Conservation (phyloP, 768 basidiomycete species). For the Boletus rufocinnamomeus region DNA sequence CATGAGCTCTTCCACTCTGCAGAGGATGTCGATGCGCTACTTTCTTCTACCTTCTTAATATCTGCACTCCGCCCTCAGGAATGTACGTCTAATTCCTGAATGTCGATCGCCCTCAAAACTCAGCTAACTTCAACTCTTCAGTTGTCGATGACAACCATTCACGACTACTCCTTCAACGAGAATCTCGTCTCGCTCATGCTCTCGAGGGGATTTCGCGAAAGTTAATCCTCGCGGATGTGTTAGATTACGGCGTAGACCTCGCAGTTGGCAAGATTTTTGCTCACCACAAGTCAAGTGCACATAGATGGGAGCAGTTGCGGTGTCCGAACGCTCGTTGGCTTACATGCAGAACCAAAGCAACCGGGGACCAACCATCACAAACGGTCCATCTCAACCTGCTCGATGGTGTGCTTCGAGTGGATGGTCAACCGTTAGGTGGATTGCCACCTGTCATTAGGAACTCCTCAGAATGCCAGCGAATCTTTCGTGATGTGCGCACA, state of each 20-base stretch:
- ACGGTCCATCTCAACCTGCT: slow-evolving; percentile 11
- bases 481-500: background rate
- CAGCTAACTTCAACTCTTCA: background rate
- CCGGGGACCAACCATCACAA: background rate
- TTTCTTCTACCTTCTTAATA: slow-evolving; percentile 28
- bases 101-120: no score
- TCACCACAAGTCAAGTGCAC: slow-evolving; percentile 6
- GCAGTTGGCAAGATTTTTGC: slow-evolving; percentile 13
- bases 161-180: slow-evolving; percentile 16
- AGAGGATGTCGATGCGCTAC: background rate
- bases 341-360: background rate
- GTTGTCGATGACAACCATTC: background rate
- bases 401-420: slow-evolving; percentile 18
- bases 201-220: slow-evolving; percentile 14
- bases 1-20: background rate
- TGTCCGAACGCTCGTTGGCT: slow-evolving; percentile 20
- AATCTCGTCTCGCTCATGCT: slow-evolving; percentile 24
- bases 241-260: slow-evolving; percentile 13
- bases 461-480: background rate
- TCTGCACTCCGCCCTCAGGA: slow-evolving; percentile 15
- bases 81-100: background rate
- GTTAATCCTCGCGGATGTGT: background rate
- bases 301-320: slow-evolving; percentile 9
- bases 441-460: slow-evolving; percentile 9
- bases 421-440: slow-evolving; percentile 16